Percentiles rank a stretch among this genome's conserved stretches.
These are phyloP conservation scores for Leishmania lainsoni DNA, from an alignment of 208 protist genomes.

Conservation along the genomic window DNA sequence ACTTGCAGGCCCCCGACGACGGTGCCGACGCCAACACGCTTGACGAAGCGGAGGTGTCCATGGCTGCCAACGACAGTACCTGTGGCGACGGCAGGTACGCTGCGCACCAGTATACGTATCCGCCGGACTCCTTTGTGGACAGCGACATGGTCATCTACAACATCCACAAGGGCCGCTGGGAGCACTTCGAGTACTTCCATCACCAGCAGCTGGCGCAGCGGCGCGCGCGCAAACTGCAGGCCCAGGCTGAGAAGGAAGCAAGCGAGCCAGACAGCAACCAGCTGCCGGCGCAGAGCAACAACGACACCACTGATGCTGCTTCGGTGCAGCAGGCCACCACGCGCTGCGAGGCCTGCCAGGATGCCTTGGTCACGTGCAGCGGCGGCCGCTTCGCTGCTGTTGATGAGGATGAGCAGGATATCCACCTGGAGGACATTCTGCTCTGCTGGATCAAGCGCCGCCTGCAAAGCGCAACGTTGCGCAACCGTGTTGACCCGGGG, in stretches of 20 bases:
- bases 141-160: slow-evolving; percentile 64
- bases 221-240: slow-evolving; percentile 1
- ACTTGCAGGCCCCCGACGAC: slow-evolving; percentile 19
- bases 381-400: neutral
- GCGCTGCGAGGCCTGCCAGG: neutral
- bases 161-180: slow-evolving; percentile 38
- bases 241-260: neutral
- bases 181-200: slow-evolving; percentile 42
- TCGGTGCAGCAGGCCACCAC: neutral
- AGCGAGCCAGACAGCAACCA: too few relatives aligned
- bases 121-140: slow-evolving; percentile 43
- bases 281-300: neutral
- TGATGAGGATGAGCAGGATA: slow-evolving; percentile 26
- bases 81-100: neutral
- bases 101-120: slow-evolving; percentile 45
- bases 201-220: slow-evolving; percentile 27
- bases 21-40: slow-evolving; percentile 1
- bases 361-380: neutral
- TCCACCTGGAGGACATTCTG: slow-evolving; percentile 46
- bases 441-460: slow-evolving; percentile 62
- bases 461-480: slow-evolving; percentile 37
- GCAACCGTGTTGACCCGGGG: slow-evolving; percentile 38
- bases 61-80: neutral
- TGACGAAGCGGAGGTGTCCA: slow-evolving; percentile 7
- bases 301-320: neutral